Percentiles rank a stretch among this genome's conserved stretches.
Conservation (phyloP, 2,329 filamentous ascomycete genomes). For the Xylariales sp. region DNA sequence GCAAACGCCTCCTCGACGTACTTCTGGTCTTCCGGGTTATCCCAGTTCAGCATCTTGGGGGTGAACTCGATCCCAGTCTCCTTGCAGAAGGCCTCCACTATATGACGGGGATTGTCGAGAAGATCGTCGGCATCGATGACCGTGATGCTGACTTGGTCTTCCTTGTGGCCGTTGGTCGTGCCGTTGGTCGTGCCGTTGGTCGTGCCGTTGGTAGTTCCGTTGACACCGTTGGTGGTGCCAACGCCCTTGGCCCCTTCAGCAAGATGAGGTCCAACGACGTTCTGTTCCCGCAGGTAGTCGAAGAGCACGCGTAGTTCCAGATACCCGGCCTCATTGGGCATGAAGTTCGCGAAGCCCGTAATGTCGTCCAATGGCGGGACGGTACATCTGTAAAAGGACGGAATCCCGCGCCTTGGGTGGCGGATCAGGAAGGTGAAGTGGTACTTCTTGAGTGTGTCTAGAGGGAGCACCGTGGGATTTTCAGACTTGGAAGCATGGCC, state of each 20-base stretch:
- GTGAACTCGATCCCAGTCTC: constrained; percentile 73
- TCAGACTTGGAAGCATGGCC: constrained; percentile 49
- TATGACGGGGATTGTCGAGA: constrained; percentile 73
- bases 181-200: constrained; percentile 61
- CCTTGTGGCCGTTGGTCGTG: constrained; percentile 18
- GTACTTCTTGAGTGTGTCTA: constrained; percentile 69
- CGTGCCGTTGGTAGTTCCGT: constrained; percentile 29
- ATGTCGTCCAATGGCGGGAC: constrained; percentile 77
- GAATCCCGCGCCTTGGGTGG: constrained; percentile 85
- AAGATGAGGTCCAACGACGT: constrained; percentile 65
- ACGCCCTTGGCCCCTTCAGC: constrained; percentile 34
- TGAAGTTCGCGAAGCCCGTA: constrained; percentile 84
- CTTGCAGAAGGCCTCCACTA: constrained; percentile 75
- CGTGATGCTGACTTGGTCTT: constrained; percentile 60
- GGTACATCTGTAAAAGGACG: constrained; percentile 92
- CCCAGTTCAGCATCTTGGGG: constrained; percentile 79
- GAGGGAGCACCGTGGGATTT: constrained; percentile 84
- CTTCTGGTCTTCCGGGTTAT: constrained; percentile 64
- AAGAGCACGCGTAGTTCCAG: constrained; percentile 81
- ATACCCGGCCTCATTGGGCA: constrained; percentile 86
- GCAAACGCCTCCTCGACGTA: constrained; percentile 74
- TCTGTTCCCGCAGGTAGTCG: constrained; percentile 69
- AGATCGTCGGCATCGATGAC: constrained; percentile 93
- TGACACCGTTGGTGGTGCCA: constrained; percentile 18
- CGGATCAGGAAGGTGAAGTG: constrained; percentile 97